Evolutionary conservation across 371 early-diverging fungal genomes (phyloP), one percentile per base, ranked within the genome.

Genomic region (Enterocytospora artemiae): DNA sequence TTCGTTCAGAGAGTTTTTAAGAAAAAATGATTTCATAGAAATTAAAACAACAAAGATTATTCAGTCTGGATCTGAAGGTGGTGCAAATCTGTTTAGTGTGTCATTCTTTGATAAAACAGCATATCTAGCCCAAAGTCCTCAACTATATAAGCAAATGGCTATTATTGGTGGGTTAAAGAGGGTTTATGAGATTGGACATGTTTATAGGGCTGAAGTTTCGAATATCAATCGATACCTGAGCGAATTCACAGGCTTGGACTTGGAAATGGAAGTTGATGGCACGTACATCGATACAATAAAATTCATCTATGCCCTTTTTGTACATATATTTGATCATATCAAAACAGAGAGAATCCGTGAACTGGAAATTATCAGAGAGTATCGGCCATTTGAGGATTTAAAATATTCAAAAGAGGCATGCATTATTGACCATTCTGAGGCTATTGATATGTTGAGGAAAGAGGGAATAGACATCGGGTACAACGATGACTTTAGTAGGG

Each of bases 131-230:
- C 99, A 97, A 80, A 91, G 93, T 20, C 97, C 97, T 51, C 97
- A 99, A 83, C 83, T 97, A 56, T 93, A 93, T 84, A 96, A 96
- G 85, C 96, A 96, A 80, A 93, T 95, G 92, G 88, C 88, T 72
- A 89, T 99, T 70, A 89, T 89, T 71, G 86, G 93, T 54, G 96
- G 94, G 76, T 89, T 96, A 71, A 93, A 89, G 64, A 84, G 87
- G 25, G 99, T 97, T 12, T 99, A 86, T 80, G 97, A 97, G 79
- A 91, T 99, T 69, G 96, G 86, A 14, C 94, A 95, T 80, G 96
- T 95, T 37, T 99, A 96, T 86, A 87, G 99, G 74, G 96, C 96
- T 45, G 99, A 99, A 76, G 86, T 96, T 82, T 89, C 93, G 44
- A 87, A 89, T 78, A 95, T 95, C 18, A 94, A 92, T 77, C 85